Evolutionary conservation across 2,329 filamentous ascomycete genomes (phyloP), one percentile per base, ranked within the genome.

Genomic region (Nemania serpens): DNA sequence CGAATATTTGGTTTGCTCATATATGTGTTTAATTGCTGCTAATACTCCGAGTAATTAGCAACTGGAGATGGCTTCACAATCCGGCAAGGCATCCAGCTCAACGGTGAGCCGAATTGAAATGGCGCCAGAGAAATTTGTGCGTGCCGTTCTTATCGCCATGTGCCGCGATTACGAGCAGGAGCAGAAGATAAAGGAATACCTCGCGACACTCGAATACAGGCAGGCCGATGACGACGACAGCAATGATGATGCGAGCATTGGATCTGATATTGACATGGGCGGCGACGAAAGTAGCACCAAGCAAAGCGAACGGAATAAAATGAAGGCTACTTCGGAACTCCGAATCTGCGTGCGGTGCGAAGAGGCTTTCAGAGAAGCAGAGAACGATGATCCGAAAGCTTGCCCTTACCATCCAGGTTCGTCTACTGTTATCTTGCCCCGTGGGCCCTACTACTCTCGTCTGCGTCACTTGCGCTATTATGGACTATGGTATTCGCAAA

Each of bases 331-430:
- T 25, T 41, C 58, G 5, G 46, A 55, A 41, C 34, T 60, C 5
- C 15, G 25, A 12, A 55, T 60, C 34, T 60, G 58, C 37, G 9
- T 13, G 17, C 10, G 12, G 12, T 60, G 58, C 34, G 25, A 51
- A 13, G 46, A 51, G 10, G 43, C 58, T 42, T 60, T 60, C 33
- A 51, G n/a, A 20, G 37, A 34, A 13, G 52, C 55, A 41, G 51
- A 55, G 2, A 51, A 56, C 25, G 9, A 13, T 36, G 9, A 13
- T 18, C 9, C 58, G 2, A 29, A 55, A n/a, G 46, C 29, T 39
- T 60, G 58, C 51, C 9, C 3, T 2, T 51, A 56, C 15, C 58
- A 60, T 39, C n/a, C 39, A 11, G 58, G 58, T 60, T 37, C 33
- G 58, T 60, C 46, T 59, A 3, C 36, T 39, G 15, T n/a, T 13